phyloP scores from a whole-genome alignment of 2,329 filamentous ascomycete genomes.

The Fusarium udum region DNA sequence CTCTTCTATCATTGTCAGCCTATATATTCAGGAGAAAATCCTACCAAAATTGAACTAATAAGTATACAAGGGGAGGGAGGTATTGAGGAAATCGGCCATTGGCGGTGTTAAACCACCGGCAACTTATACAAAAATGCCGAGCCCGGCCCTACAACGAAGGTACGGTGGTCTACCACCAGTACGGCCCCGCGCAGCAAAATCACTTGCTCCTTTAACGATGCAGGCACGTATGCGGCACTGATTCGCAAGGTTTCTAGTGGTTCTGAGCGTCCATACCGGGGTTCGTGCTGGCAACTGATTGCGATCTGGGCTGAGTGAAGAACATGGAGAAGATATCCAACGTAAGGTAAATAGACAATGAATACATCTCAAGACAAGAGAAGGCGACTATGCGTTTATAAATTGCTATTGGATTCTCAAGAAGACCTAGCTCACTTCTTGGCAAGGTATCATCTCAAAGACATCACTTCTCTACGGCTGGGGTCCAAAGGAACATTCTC shows the following conservation, averaged over 20 bases:
- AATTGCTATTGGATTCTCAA: background rate
- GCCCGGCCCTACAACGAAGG: constrained; percentile 10
- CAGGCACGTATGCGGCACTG: background rate
- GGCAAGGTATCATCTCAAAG: background rate
- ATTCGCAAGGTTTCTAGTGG: background rate
- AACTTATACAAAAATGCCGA: constrained; percentile 29
- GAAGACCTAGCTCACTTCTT: background rate
- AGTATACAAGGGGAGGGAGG: background rate
- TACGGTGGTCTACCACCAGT: background rate
- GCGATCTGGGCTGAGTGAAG: background rate
- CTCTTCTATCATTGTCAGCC: background rate
- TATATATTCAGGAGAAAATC: background rate
- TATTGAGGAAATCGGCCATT: background rate
- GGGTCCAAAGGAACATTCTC: background rate
- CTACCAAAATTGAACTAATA: background rate
- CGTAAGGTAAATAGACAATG: background rate
- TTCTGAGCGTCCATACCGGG: background rate
- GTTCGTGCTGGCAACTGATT: background rate
- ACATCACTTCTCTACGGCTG: background rate
- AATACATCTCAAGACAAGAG: background rate
- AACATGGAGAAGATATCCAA: background rate
- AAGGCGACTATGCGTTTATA: background rate
- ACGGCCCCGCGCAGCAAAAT: background rate
- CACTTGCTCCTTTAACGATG: background rate
- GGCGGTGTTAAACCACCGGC: constrained; percentile 16